These are phyloP conservation scores for Durio zibethinus DNA, from an alignment of 345 rosid genomes.

Conservation along the genomic window DNA sequence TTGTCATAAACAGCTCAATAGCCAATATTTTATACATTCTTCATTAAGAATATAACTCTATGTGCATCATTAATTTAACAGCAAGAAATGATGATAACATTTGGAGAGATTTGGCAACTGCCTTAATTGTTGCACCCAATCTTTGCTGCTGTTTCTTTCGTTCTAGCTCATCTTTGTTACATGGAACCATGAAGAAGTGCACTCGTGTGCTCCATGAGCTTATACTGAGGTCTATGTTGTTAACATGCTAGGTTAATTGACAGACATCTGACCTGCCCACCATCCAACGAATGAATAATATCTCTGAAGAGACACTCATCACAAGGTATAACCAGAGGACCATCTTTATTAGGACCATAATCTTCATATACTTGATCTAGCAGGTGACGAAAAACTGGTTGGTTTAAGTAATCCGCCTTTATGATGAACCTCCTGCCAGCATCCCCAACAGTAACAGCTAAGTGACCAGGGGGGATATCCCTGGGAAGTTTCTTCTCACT, in stretches of 20 bases:
- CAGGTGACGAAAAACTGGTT: constrained; percentile 31
- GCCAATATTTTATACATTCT: background rate
- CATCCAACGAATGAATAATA: constrained; percentile 21
- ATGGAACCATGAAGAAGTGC: background rate
- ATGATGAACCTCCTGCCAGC: constrained; percentile 27
- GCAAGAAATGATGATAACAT: background rate
- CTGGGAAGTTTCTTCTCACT: constrained; percentile 23
- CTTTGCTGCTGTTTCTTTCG: background rate
- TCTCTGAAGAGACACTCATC: constrained; percentile 30
- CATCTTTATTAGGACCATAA: constrained; percentile 20
- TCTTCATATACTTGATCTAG: constrained; percentile 32
- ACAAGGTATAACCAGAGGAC: constrained; percentile 35
- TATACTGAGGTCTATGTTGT: background rate
- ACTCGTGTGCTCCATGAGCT: background rate
- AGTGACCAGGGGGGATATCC: constrained; percentile 35
- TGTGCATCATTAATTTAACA: background rate
- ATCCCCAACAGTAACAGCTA: constrained; percentile 33
- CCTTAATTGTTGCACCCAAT: background rate
- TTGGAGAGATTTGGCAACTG: background rate
- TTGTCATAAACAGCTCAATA: background rate
- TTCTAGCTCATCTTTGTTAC: background rate
- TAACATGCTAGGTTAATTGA: background rate
- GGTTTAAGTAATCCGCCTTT: constrained; percentile 32
- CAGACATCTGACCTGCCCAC: background rate
- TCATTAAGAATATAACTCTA: background rate